These are phyloP conservation scores for Penicillium capsulatum DNA, from an alignment of 2,329 filamentous ascomycete genomes.

Conservation along the genomic window DNA sequence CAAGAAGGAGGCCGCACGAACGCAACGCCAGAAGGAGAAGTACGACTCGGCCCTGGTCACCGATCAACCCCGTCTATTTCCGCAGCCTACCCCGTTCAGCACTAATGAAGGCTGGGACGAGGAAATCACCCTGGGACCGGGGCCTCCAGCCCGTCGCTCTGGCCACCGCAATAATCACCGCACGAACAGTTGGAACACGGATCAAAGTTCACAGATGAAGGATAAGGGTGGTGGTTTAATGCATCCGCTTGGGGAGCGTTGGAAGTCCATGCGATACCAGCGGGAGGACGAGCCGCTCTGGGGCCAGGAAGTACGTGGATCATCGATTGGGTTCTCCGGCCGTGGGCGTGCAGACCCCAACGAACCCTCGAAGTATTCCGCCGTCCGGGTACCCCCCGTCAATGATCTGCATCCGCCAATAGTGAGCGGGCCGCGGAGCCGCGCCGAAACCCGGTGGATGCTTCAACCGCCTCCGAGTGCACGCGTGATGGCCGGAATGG, in stretches of 20 bases:
- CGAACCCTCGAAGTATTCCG: slow-evolving; percentile 55
- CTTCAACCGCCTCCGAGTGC: slow-evolving; percentile 85
- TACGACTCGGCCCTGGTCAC: slow-evolving; percentile 51
- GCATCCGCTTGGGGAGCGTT: slow-evolving; percentile 52
- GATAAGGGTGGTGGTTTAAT: slow-evolving; percentile 43
- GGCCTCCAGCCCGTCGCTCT: slow-evolving; percentile 60
- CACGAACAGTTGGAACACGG: slow-evolving; percentile 56
- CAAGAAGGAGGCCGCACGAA: slow-evolving; percentile 64
- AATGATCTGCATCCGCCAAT: slow-evolving; percentile 85
- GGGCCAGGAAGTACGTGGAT: slow-evolving; percentile 59
- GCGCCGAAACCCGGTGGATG: slow-evolving; percentile 81
- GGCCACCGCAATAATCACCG: slow-evolving; percentile 50
- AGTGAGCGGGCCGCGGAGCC: slow-evolving; percentile 67
- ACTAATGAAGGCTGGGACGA: slow-evolving; percentile 87
- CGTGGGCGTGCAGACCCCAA: slow-evolving; percentile 35
- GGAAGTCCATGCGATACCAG: slow-evolving; percentile 77
- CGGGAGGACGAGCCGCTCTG: slow-evolving; percentile 84
- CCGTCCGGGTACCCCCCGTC: slow-evolving; percentile 63
- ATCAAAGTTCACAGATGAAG: slow-evolving; percentile 30
- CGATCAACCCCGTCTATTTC: slow-evolving; percentile 69
- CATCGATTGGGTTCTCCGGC: slow-evolving; percentile 50
- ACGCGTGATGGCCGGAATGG: slow-evolving; percentile 85
- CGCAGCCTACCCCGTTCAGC: slow-evolving; percentile 72
- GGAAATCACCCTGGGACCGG: slow-evolving; percentile 78
- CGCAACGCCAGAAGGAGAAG: slow-evolving; percentile 61